Percentiles rank a stretch among this genome's conserved stretches.
phyloP scores from a whole-genome alignment of 2,329 filamentous ascomycete genomes.

The Scorias spongiosa region DNA sequence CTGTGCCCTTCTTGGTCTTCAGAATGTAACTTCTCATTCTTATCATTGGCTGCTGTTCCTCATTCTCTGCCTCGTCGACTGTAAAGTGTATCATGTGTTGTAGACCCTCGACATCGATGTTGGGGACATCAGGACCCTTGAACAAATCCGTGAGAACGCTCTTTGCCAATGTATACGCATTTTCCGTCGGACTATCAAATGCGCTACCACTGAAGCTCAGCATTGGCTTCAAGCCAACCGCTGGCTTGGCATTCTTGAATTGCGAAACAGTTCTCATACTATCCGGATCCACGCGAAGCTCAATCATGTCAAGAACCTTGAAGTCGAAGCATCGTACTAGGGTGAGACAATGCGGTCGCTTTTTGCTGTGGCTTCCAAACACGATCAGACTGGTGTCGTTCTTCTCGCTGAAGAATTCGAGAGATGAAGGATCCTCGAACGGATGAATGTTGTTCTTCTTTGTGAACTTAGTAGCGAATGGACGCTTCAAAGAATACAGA shows the following conservation, averaged over 20 bases:
- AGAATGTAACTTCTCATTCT: conserved; percentile 73
- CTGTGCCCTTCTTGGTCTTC: conserved; percentile 61
- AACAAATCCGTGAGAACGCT: conserved; percentile 83
- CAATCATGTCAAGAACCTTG: conserved; percentile 88
- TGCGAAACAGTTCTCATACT: conserved; percentile 54
- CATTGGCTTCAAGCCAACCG: conserved; percentile 75
- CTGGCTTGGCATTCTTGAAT: conserved; percentile 50
- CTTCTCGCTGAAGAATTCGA: conserved; percentile 93
- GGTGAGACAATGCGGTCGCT: conserved; percentile 82
- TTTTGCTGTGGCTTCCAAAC: conserved; percentile 79
- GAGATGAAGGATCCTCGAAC: conserved; percentile 73
- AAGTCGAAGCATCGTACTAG: conserved; percentile 68
- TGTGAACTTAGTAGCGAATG: conserved; percentile 75
- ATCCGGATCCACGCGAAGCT: conserved; percentile 66
- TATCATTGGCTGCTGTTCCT: conserved; percentile 30
- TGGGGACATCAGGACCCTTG: conserved; percentile 61
- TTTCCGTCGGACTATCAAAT: conserved; percentile 67
- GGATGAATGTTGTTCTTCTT: conserved; percentile 96
- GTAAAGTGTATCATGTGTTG: conserved; percentile 78
- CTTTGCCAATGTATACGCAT: conserved; percentile 75
- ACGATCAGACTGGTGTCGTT: conserved; percentile 81
- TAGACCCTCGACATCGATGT: conserved; percentile 87
- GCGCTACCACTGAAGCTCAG: conserved; percentile 78
- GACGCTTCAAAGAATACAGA: conserved; percentile 69
- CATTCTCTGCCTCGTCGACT: conserved; percentile 43